Conservation (phyloP, 2,329 filamentous ascomycete genomes). For the Aspergillus persii region DNA sequence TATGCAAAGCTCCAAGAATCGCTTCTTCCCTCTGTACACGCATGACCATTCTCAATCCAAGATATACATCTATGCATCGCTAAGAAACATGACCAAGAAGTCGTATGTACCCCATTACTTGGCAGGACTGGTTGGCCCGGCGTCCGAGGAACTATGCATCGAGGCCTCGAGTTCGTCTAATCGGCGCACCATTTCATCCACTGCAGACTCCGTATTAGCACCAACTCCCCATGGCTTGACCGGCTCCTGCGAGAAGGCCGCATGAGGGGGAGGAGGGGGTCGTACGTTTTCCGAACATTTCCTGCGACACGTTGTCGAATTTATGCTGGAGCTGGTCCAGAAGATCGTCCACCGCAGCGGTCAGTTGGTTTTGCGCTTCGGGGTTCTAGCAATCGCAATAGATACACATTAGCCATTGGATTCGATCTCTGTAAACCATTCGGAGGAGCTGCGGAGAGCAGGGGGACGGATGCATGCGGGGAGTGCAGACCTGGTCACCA, state of each 20-base stretch:
- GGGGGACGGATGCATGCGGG: background rate
- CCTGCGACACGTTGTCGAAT: constrained; percentile 78
- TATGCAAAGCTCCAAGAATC: background rate
- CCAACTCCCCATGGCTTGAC: too few species aligned
- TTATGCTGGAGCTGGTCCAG: constrained; percentile 81
- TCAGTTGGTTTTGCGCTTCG: constrained; percentile 54
- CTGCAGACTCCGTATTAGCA: constrained; percentile 45
- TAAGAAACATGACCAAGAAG: too few species aligned
- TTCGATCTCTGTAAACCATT: too few species aligned
- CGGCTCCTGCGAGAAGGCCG: background rate
- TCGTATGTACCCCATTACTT: constrained; percentile 6
- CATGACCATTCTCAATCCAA: background rate
- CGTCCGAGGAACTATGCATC: constrained; percentile 56
- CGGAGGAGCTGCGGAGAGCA: too few species aligned
- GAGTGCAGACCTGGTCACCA: constrained; percentile 19
- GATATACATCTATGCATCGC: too few species aligned
- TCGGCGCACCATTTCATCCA: constrained; percentile 90
- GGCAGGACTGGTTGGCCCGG: constrained; percentile 20
- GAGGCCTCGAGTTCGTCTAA: constrained; percentile 79
- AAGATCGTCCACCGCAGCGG: constrained; percentile 79
- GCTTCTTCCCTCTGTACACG: background rate
- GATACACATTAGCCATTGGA: too few species aligned
- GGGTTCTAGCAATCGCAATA: constrained; percentile 21
- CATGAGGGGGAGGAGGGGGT: constrained; percentile 11
- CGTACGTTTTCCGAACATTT: constrained; percentile 86